Evolutionary conservation across 179 eudicot species (phyloP), one percentile per base, ranked within the genome.

Genomic region (Silene vulgaris): DNA sequence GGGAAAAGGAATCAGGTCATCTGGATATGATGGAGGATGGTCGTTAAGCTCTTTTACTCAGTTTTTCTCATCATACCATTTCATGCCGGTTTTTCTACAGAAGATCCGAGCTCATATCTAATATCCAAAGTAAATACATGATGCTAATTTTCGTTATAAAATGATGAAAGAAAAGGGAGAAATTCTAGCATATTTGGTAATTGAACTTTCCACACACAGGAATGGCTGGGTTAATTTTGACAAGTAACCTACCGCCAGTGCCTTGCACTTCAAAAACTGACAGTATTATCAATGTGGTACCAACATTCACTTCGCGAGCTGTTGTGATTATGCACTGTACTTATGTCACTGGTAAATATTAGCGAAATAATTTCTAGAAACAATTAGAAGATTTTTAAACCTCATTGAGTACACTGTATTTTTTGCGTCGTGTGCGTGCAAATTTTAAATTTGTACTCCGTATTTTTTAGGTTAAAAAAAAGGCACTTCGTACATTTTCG

Each of bases 1-100:
- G 74, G 77, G 82, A 72, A 78, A 83, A 77, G 54, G 79, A 74
- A 69, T 86, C 81, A 13, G 79, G 77, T 56, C 79, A 63, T 74
- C 65, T 63, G 56, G 75, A 77, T 76, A 48, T 73, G 32, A 75
- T 80, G 62, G 78, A 69, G 60, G 81, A 71, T 71, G 82, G 73
- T 76, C 87, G 75, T 61, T 84, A 74, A 81, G 57, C 65, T 11
- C 12, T 1, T 0, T 29, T 40, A 40, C 7, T 17, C 43, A 9
- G 48, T 13, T 21, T 19, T 69, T 43, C 56, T n/a, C 48, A 54
- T 62, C 21, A 35, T 52, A 13, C 30, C 40, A 72, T 50, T 16
- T 71, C 48, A 19, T 52, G 71, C 40, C 52, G 64, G 29, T 62
- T 63, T 32, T 64, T 37, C 43, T 9, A 65, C 65, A 40, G 48